Base-by-base conservation (phyloP, 1,284 basidiomycete genomes). In the Leccinum subspadiceum region DNA sequence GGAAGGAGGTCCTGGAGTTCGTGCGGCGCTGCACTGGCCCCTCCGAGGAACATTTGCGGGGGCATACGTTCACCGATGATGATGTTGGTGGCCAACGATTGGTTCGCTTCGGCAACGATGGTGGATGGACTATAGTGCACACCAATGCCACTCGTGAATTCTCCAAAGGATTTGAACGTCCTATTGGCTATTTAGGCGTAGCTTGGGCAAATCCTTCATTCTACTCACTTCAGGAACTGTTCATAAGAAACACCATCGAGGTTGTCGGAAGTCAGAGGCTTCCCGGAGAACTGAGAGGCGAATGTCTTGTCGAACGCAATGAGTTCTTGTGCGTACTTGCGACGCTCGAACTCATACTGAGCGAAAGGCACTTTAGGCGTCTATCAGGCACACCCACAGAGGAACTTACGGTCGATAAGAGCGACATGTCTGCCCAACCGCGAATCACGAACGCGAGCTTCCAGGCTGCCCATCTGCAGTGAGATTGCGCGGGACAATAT, bases 1-100 rank as follows among this genome's bases (percentile, higher is more conserved):
- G 83, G 84, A 56, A 90, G 75, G 41, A 89, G 74, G 64, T 90
- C 86, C 62, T 92, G 90, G 13, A 93, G 76, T 62, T 92, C 82
- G 58, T 81, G 77, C 4, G 86, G 84, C 44, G 81, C 78, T 13
- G 77, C 78, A 69, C 90, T 88, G 26, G 86, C 85, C 2, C 81
- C 86, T 31, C 87, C 81, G 20, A 90, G 71, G 53, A 92, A 75
- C 15, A 76, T 68, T 59, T 85, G 84, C n/a, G 88, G 85, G 33
- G 80, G 76, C 60, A 89, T 72, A 17, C 90, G 84, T 73, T 84
- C 76, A 20, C 89, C 88, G 35, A 88, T 75, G 44, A 76, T 74
- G n/a, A 90, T 73, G 50, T 71, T 77, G 22, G 68, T 63, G 0
- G 85, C 84, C 58, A 72, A 64, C 3, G 70, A 52, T 66, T 87